Base-by-base conservation (phyloP, 2,329 filamentous ascomycete species). In the Xylaria sp. region DNA sequence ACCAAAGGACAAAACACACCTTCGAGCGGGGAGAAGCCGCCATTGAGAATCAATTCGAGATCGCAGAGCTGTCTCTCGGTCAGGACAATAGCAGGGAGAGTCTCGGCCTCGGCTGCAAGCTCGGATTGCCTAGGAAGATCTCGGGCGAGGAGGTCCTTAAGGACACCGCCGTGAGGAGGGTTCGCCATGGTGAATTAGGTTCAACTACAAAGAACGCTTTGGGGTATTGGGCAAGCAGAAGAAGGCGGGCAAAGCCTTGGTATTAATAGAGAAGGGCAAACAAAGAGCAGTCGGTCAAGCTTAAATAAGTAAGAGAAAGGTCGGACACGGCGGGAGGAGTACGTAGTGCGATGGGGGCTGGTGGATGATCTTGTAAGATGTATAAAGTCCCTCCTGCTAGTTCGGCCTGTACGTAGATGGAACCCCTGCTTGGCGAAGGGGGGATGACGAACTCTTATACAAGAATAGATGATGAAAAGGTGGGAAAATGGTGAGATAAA, bases 21-120 rank as follows among this genome's bases (percentile, higher is more conserved):
- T 89, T 99, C 95, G 48, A 99, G 89, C 68, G 96, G 96, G 73
- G 94, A 98, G 86, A 99, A 99, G 74, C 96, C 96, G 80, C 96
- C 96, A 82, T 94, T 98, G 82, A 99, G 90, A 79, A 99, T 94
- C 83, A 99, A 84, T 84, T 99, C 96, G 75, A 99, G 88, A 87
- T 99, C 96, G 84, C 96, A 99, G 59, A 99, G 90, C 84, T 99
- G 96, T 78, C 96, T 91, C 87, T 99, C 96, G 60, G 89, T 92
- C 74, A 99, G 90, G 69, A 92, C 84, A 75, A 99, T 87, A 44
- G 95, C 92, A 44, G 94, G 93, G 54, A 98, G 90, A 37, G 80
- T 91, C 86, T 97, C 94, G 50, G 95, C 92, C 84, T 99, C 96
- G 55, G 88, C 88, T 65, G 86, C 84, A 72, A 99, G 92, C 85